Evolutionary conservation across 1,139 yeast species (phyloP), one percentile per base, ranked within the genome.

Genomic region (Pichia sp.): DNA sequence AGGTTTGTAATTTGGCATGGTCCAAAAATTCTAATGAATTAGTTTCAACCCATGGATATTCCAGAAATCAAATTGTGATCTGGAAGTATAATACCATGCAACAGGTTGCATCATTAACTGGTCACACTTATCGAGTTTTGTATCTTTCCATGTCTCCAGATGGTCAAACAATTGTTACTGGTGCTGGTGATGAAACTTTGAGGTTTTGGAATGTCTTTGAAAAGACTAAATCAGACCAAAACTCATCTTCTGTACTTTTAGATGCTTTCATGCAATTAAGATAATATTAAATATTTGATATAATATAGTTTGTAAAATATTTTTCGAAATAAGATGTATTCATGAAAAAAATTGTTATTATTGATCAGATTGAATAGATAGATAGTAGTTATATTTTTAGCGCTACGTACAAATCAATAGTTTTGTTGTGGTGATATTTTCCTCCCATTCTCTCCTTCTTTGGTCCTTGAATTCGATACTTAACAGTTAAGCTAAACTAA

Each of bases 161-260:
- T 67, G 98, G 98, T 1, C 90, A 87, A 55, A 88, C 97, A 0
- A 85, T 92, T n/a, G 98, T 92, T 3, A 90, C 98, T 0, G 99
- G 98, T 0, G 97, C 98, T 1, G 98, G 98, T 2, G 99, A 92
- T 67, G 98, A 94, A 66, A 92, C 98, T 0, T 70, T 92, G 51
- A 68, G 97, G 58, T 87, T 89, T 61, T 90, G 97, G 97, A 87
- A 86, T 58, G 84, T 88, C 2, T 89, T 87, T 68, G 95, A 86
- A 53, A 87, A 84, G 65, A 79, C 76, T 53, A 81, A 78, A 61
- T 68, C 72, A 40, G 81, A 76, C 52, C 74, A 71, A 41, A 78
- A 76, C 25, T 80, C 82, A 29, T 69, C 80, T 8, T 80, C 88
- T 27, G 86, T 83, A 5, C 68, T 87, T 45, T 68, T 86, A 46